Conservation (phyloP, 2,329 filamentous ascomycete genomes). For the Ceratocystis alfenasii region DNA sequence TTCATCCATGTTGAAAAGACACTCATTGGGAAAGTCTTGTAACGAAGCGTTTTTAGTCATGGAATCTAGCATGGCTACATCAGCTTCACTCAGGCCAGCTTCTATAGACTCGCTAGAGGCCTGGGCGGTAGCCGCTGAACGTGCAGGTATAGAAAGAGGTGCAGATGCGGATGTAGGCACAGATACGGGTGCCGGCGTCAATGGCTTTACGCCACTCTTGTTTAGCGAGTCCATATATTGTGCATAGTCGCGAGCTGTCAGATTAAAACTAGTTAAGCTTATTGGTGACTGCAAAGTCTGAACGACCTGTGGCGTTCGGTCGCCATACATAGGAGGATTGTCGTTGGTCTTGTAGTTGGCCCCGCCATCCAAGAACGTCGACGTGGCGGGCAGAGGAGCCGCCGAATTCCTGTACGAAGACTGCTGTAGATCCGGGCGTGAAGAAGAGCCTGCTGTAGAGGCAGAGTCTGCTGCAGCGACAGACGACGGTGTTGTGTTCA, state of each 20-base stretch:
- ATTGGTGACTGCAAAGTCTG: background rate
- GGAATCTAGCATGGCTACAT: background rate
- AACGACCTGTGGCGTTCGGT: background rate
- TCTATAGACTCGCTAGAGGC: background rate
- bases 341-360: background rate
- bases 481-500: background rate
- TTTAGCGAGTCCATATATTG: background rate
- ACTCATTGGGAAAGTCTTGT: slow-evolving; percentile 8
- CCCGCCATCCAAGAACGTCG: background rate
- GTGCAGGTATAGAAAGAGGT: too few species aligned
- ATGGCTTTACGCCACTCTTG: background rate
- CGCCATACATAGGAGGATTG: background rate
- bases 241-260: background rate
- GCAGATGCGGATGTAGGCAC: too few species aligned
- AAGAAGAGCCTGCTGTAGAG: background rate
- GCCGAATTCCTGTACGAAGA: background rate
- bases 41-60: slow-evolving; percentile 4
- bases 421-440: background rate
- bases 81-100: background rate
- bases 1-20: slow-evolving; percentile 21
- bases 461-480: too few species aligned
- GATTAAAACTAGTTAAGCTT: background rate
- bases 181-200: too few species aligned
- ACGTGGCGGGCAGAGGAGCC: background rate
- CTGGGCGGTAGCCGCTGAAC: too few species aligned